Evolutionary conservation across 495 filamentous ascomycete genomes (phyloP).

Genomic region (Amorphotheca resinae): DNA sequence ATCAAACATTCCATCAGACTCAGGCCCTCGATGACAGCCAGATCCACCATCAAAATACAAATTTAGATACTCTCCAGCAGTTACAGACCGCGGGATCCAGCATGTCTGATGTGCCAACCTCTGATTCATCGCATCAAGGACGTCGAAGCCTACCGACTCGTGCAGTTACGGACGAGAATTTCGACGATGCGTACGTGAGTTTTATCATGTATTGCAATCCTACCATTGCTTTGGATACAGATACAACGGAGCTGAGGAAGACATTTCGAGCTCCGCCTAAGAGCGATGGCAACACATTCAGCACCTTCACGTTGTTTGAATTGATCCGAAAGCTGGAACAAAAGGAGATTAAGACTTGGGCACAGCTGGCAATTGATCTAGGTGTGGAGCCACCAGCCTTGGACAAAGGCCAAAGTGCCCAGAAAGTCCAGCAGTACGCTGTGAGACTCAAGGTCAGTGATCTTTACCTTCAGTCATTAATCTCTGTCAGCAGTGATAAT

Average conservation of each 20-base stretch:
- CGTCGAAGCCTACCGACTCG: constrained; percentile 46
- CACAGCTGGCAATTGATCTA: constrained; percentile 74
- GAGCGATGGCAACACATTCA: constrained; percentile 88
- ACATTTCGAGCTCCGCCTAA: constrained; percentile 76
- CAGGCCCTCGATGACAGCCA: neutral
- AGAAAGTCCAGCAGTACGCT: constrained; percentile 97
- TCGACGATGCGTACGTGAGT: constrained; percentile 76
- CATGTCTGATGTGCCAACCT: neutral
- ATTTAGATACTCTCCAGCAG: neutral
- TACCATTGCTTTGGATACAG: constrained; percentile 54
- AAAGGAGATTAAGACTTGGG: constrained; percentile 95
- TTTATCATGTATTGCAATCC: constrained; percentile 94
- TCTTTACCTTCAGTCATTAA: neutral
- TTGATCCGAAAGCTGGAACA: constrained; percentile 70
- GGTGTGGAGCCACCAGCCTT: constrained; percentile 80
- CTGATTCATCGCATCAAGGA: neutral
- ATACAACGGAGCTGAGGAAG: constrained; percentile 61
- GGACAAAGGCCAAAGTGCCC: constrained; percentile 81
- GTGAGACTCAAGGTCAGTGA: constrained; percentile 73
- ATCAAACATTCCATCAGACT: constrained; percentile 2
- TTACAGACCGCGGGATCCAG: neutral
- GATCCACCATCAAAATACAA: neutral
- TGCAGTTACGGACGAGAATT: constrained; percentile 55
- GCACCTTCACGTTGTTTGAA: constrained; percentile 66
- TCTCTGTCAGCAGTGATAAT: too few species aligned